phyloP scores from a whole-genome alignment of 78 protist genomes.

The Chrysochromulina tobinii region DNA sequence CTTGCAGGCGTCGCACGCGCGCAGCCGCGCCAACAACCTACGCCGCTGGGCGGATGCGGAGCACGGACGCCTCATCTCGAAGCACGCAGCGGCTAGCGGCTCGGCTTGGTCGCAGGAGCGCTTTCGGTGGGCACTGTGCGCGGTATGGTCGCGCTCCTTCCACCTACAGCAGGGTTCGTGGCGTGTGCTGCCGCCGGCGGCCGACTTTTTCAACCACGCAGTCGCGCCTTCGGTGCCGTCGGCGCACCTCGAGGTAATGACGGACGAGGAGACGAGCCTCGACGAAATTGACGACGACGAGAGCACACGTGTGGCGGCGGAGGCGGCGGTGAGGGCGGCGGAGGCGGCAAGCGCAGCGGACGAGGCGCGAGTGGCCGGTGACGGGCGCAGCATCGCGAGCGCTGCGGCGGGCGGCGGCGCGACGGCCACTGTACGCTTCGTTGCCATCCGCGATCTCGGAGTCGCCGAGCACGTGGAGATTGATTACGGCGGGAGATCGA shows the following conservation, averaged over 20 bases:
- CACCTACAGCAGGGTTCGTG: background rate
- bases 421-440: no score
- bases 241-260: no score
- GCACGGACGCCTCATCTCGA: background rate
- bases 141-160: constrained; percentile 23
- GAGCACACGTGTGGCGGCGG: background rate
- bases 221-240: background rate
- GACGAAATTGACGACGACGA: background rate
- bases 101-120: background rate
- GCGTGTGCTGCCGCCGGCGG: background rate
- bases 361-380: background rate
- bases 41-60: background rate
- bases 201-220: constrained; percentile 2
- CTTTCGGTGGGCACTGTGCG: background rate
- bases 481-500: background rate
- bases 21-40: background rate
- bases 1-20: background rate
- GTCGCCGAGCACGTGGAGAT: background rate
- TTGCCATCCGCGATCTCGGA: background rate
- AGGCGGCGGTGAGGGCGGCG: no score
- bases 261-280: no score
- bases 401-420: background rate
- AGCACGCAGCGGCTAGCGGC: background rate
- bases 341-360: background rate
- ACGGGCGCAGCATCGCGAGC: background rate